Evolutionary conservation across 352 stramenopile species (phyloP).

Genomic region (Phytopythium sindhum): DNA sequence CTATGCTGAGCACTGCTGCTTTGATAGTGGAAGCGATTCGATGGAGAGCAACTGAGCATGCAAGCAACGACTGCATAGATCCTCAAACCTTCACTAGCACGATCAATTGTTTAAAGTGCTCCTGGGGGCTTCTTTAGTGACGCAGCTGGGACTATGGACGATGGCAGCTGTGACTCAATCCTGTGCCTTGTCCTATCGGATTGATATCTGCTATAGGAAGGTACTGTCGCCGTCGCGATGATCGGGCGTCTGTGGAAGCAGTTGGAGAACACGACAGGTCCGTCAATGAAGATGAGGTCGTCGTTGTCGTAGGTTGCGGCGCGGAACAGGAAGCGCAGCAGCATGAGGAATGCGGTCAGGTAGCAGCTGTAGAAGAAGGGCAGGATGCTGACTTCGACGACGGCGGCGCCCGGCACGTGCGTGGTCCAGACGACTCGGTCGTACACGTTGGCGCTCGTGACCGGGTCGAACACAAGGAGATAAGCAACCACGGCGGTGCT

Average conservation of each 20-base stretch:
- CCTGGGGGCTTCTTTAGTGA: background rate
- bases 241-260: constrained; percentile 4
- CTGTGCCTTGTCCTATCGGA: no score
- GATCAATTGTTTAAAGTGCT: background rate
- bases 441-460: constrained; percentile 10
- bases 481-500: background rate
- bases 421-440: constrained; percentile 14
- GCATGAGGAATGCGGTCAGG: constrained; percentile 13
- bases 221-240: background rate
- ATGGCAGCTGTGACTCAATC: background rate
- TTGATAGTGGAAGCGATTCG: background rate
- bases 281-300: constrained; percentile 23
- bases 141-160: background rate
- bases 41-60: background rate
- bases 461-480: constrained; percentile 11
- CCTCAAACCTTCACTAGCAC: no score
- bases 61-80: background rate
- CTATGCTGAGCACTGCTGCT: background rate
- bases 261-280: constrained; percentile 20
- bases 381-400: constrained; percentile 15
- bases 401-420: background rate
- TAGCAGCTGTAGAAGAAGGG: constrained; percentile 22
- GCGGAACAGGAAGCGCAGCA: constrained; percentile 20
- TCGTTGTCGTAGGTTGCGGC: constrained; percentile 8
- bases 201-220: background rate